phyloP scores from a whole-genome alignment of 768 basidiomycete species.

The Lactarius akahatsu region DNA sequence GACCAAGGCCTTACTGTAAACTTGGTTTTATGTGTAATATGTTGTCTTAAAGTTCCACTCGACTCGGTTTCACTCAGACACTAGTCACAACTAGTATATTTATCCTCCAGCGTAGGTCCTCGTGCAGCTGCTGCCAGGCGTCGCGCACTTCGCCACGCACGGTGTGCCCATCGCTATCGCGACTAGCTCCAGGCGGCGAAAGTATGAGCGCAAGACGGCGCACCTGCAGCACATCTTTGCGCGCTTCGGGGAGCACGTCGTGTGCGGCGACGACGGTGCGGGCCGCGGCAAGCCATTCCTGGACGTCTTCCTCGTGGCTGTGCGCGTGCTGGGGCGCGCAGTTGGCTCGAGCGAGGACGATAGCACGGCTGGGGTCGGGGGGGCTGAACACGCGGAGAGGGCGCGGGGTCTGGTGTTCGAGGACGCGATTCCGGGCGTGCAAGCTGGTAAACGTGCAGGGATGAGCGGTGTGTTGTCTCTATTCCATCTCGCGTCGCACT shows the following conservation, averaged over 20 bases:
- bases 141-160: slow-evolving; percentile 62
- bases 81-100: too few relatives aligned
- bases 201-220: slow-evolving; percentile 64
- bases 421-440: slow-evolving; percentile 73
- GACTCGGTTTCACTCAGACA: too few relatives aligned
- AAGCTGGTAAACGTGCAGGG: slow-evolving; percentile 79
- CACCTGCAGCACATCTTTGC: slow-evolving; percentile 59
- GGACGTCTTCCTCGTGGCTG: slow-evolving; percentile 78
- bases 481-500: not conserved
- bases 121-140: slow-evolving; percentile 73
- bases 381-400: slow-evolving; percentile 46
- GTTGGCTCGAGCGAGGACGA: slow-evolving; percentile 51
- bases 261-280: slow-evolving; percentile 62
- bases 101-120: too few relatives aligned
- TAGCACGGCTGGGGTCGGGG: slow-evolving; percentile 36
- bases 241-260: slow-evolving; percentile 59
- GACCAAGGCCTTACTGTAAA: too few relatives aligned
- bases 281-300: slow-evolving; percentile 45
- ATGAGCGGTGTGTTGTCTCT: slow-evolving; percentile 64
- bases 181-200: slow-evolving; percentile 67
- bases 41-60: too few relatives aligned
- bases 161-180: slow-evolving; percentile 78
- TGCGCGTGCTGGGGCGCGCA: slow-evolving; percentile 55
- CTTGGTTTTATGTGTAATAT: too few relatives aligned
- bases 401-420: slow-evolving; percentile 76